Percentiles rank a stretch among this genome's conserved stretches.
Conservation (phyloP, 306 rosid species). For the Vicia sativa region DNA sequence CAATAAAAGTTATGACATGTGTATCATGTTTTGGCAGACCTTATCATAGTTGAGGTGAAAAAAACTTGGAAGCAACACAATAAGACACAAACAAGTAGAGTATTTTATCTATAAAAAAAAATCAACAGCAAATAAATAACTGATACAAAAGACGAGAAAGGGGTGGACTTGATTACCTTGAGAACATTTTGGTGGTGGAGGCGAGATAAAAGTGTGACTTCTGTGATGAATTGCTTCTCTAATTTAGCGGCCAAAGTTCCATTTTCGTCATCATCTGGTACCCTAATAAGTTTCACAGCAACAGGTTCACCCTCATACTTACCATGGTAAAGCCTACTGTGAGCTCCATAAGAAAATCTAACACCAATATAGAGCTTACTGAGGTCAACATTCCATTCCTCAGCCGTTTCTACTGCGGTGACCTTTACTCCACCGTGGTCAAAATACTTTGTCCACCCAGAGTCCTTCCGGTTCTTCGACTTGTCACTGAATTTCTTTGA, state of each 20-base stretch:
- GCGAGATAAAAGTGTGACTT: slow-evolving; percentile 79
- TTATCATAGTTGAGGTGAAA: slow-evolving; percentile 9
- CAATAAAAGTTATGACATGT: slow-evolving; percentile 12
- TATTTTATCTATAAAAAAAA: not conserved
- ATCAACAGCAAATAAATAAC: not conserved
- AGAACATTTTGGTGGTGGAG: slow-evolving; percentile 78
- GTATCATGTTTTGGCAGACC: not conserved
- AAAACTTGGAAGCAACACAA: slow-evolving; percentile 1
- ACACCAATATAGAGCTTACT: slow-evolving; percentile 80
- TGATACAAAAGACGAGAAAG: slow-evolving; percentile 2
- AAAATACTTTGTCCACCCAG: slow-evolving; percentile 77
- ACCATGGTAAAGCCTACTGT: slow-evolving; percentile 94
- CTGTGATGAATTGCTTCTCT: slow-evolving; percentile 80
- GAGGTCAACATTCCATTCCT: slow-evolving; percentile 82
- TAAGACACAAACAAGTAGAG: not conserved
- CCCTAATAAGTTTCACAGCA: slow-evolving; percentile 82
- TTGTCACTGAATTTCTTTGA: slow-evolving; percentile 51
- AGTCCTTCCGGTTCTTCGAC: slow-evolving; percentile 63
- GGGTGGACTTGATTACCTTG: slow-evolving; percentile 58
- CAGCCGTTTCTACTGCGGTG: slow-evolving; percentile 81
- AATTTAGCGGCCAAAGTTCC: slow-evolving; percentile 67
- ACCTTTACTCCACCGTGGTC: slow-evolving; percentile 85
- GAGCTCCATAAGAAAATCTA: slow-evolving; percentile 92
- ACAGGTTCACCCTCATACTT: slow-evolving; percentile 75
- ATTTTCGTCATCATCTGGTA: slow-evolving; percentile 80